phyloP scores from a whole-genome alignment of 2,329 filamentous ascomycete genomes.

The Botrytis elliptica region DNA sequence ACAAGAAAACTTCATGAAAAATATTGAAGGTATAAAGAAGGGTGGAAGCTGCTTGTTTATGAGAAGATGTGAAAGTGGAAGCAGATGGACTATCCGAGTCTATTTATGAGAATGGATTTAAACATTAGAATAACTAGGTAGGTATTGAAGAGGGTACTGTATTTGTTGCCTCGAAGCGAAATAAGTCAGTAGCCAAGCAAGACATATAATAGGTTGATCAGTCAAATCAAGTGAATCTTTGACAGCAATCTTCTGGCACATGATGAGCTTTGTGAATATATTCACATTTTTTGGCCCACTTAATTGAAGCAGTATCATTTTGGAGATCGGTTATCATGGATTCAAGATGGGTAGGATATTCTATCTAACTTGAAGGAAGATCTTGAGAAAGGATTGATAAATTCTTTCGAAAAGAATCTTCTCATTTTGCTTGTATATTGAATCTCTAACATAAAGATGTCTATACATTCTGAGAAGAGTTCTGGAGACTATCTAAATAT shows the following conservation, averaged over 20 bases:
- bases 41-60: not conserved
- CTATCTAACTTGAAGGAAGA: not conserved
- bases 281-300: not conserved
- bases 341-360: not conserved
- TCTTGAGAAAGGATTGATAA: not conserved
- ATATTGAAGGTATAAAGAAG: not conserved
- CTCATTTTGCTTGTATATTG: not conserved
- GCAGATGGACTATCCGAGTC: not conserved
- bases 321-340: not conserved
- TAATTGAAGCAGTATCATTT: not conserved
- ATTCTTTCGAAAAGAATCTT: not conserved
- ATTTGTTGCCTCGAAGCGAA: not conserved
- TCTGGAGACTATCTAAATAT: not conserved
- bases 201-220: not conserved
- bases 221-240: not conserved
- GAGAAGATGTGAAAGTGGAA: not conserved
- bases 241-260: not conserved
- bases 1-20: not conserved
- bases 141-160: not conserved
- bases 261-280: not conserved
- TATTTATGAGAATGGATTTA: not conserved
- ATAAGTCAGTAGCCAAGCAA: not conserved
- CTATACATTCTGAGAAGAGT: rapidly evolving
- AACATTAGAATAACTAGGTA: not conserved
- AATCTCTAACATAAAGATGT: not conserved